Conservation (phyloP, 345 rosid species). For the Populus nigra region DNA sequence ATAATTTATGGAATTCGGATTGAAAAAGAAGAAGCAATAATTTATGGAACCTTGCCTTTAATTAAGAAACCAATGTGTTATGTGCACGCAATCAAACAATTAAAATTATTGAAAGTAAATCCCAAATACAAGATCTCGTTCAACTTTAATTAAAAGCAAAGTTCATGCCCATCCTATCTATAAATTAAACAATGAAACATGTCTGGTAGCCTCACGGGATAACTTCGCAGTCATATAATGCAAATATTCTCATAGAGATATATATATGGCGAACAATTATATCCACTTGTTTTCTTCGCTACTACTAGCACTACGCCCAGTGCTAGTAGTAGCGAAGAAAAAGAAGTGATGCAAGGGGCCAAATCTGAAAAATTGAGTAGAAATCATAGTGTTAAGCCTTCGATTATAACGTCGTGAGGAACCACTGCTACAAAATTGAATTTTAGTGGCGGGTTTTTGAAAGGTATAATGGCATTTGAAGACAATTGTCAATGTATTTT, state of each 20-base stretch:
- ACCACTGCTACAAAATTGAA: too few relatives aligned
- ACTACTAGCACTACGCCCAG: not conserved
- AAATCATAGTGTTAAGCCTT: not conserved
- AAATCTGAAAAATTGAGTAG: not conserved
- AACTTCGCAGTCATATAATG: not conserved
- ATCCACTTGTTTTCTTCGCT: not conserved
- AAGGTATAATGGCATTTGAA: too few relatives aligned
- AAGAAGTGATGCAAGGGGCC: not conserved
- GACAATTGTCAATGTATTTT: too few relatives aligned
- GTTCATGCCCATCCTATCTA: not conserved
- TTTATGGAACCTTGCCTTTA: not conserved
- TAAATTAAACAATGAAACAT: not conserved
- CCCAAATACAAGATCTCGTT: not conserved
- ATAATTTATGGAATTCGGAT: not conserved
- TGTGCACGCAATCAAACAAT: not conserved
- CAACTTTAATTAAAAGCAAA: not conserved
- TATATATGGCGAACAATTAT: too few relatives aligned
- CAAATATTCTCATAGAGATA: not conserved
- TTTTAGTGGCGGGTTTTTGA: too few relatives aligned
- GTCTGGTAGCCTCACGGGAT: not conserved
- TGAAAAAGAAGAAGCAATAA: not conserved
- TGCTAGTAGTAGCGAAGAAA: not conserved
- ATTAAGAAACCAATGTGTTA: not conserved
- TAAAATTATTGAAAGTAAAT: not conserved
- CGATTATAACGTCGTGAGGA: not conserved